phyloP scores from a whole-genome alignment of 2,329 filamentous ascomycete genomes.

The Knufia petricola region DNA sequence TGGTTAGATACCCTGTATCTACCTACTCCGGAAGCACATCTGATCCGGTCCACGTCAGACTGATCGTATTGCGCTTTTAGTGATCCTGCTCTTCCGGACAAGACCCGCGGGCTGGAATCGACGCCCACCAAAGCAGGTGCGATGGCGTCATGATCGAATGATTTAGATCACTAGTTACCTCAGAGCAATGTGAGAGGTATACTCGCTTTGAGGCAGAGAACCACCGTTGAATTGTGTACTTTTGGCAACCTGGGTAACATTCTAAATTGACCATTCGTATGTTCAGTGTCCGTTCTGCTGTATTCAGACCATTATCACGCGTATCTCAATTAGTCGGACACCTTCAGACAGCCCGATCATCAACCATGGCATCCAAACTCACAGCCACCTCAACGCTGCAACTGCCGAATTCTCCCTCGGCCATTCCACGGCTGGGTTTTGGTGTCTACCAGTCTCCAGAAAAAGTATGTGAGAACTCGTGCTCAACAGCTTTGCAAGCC shows the following conservation, averaged over 20 bases:
- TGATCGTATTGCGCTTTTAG: too few relatives aligned
- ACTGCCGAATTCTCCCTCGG: slow-evolving; percentile 40
- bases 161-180: too few relatives aligned
- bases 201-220: neutral
- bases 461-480: slow-evolving; percentile 48
- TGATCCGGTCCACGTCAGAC: too few relatives aligned
- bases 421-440: slow-evolving; percentile 60
- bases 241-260: neutral
- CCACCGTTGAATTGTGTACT: neutral
- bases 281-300: neutral
- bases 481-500: slow-evolving; percentile 44
- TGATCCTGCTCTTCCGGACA: too few relatives aligned
- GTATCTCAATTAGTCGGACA: neutral
- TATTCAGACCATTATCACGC: neutral
- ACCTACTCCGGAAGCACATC: too few relatives aligned
- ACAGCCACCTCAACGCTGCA: slow-evolving; percentile 41
- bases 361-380: slow-evolving; percentile 25
- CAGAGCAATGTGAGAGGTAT: too few relatives aligned
- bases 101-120: too few relatives aligned
- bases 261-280: neutral
- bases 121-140: too few relatives aligned
- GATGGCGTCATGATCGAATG: neutral
- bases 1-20: too few relatives aligned
- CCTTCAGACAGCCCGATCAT: neutral
- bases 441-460: slow-evolving; percentile 57